phyloP scores from a whole-genome alignment of 2,329 filamentous ascomycete species.

The Colletotrichum neosansevieriae region DNA sequence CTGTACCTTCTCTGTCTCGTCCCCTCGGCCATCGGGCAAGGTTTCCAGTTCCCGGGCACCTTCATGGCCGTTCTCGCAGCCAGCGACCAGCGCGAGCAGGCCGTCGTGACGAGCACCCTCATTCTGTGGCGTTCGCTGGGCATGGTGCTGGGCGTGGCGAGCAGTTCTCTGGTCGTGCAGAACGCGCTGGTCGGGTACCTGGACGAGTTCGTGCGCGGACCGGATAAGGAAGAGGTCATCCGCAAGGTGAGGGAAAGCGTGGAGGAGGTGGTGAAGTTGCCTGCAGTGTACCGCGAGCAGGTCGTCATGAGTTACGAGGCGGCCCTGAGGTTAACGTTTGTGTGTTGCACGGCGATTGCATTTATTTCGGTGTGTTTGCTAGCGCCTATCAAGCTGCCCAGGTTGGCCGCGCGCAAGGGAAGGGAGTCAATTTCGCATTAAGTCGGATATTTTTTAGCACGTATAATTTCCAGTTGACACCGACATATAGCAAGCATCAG shows the following conservation, averaged over 20 bases:
- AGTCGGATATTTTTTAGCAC: not conserved
- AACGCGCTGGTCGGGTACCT: slow-evolving; percentile 75
- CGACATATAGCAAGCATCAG: slow-evolving; percentile 8
- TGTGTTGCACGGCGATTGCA: slow-evolving; percentile 59
- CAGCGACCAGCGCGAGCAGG: slow-evolving; percentile 71
- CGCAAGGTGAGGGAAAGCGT: slow-evolving; percentile 65
- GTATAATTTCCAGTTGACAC: not conserved
- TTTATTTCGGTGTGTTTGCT: slow-evolving; percentile 61
- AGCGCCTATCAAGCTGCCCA: slow-evolving; percentile 65
- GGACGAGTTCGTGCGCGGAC: slow-evolving; percentile 67
- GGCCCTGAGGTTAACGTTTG: slow-evolving; percentile 61
- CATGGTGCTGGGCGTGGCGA: slow-evolving; percentile 78
- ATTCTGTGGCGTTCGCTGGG: slow-evolving; percentile 79
- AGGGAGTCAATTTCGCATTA: not conserved
- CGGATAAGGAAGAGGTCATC: slow-evolving; percentile 68
- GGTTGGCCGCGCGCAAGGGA: slow-evolving; percentile 59
- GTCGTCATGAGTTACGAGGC: slow-evolving; percentile 68
- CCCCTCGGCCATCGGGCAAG: slow-evolving; percentile 68
- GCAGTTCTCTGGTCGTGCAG: slow-evolving; percentile 79
- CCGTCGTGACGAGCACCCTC: slow-evolving; percentile 77
- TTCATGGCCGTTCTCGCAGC: slow-evolving; percentile 74
- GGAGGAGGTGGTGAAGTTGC: slow-evolving; percentile 62
- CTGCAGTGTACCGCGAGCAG: slow-evolving; percentile 61
- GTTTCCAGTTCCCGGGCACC: slow-evolving; percentile 73
- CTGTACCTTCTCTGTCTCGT: slow-evolving; percentile 69